phyloP scores from a whole-genome alignment of 192 early-diverging fungal genomes.

The Allomyces macrogynus region DNA sequence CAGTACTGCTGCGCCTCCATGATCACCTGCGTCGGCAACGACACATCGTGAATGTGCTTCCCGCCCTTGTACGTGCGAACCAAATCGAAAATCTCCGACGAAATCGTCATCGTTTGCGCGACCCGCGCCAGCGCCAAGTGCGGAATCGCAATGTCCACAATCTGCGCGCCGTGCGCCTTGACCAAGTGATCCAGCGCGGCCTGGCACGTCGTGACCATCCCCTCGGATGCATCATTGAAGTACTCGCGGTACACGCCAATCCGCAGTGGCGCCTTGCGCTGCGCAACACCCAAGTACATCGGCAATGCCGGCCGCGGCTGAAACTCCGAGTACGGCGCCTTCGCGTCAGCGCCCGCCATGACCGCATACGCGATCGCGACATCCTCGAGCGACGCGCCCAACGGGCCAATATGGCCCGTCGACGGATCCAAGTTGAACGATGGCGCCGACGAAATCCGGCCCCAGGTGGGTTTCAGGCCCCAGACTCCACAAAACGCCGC shows the following conservation, averaged over 20 bases:
- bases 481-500: not conserved
- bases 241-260: not conserved
- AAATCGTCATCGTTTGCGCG: not conserved
- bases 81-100: not conserved
- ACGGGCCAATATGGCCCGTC: not conserved
- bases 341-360: not conserved
- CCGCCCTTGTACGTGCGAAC: not conserved
- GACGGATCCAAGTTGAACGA: not conserved
- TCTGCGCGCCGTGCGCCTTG: not conserved
- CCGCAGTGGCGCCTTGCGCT: not conserved
- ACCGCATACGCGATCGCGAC: not conserved
- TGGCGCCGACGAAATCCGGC: not conserved
- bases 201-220: not conserved
- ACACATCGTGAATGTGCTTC: not conserved
- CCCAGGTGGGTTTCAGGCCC: not conserved
- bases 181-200: not conserved
- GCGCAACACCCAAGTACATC: not conserved
- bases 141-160: not conserved
- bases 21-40: not conserved
- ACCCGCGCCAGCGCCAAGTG: not conserved
- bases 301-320: not conserved
- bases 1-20: not conserved
- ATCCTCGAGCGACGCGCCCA: not conserved
- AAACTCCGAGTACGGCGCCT: not conserved
- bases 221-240: not conserved